A percentile compares a stretch with the other conserved stretches of the same genome.
Evolutionary conservation across 306 rosid species (phyloP).

Genomic region (Vigna angularis): DNA sequence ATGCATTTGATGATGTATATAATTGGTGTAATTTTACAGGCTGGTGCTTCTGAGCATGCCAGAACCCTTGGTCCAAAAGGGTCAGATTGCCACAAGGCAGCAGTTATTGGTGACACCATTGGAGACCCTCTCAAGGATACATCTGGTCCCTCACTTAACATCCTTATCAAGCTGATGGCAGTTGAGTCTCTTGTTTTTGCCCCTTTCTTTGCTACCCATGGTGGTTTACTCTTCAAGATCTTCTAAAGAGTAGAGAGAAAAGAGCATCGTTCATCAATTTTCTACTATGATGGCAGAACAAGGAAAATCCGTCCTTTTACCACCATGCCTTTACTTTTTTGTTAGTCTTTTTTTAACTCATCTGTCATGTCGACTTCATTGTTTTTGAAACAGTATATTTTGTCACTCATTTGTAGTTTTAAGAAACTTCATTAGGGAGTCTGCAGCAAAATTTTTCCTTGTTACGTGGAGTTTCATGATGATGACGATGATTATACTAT

Average conservation of each 20-base stretch:
- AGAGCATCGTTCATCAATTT: constrained; percentile 34
- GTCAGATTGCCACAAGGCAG: constrained; percentile 91
- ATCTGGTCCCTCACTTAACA: constrained; percentile 97
- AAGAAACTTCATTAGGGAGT: constrained; percentile 52
- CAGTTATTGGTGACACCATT: constrained; percentile 96
- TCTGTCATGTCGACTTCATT: constrained; percentile 33
- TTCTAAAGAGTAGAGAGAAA: constrained; percentile 9
- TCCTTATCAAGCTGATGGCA: constrained; percentile 96
- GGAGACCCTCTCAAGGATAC: constrained; percentile 98
- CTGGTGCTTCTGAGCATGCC: constrained; percentile 93
- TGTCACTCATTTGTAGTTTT: constrained; percentile 32
- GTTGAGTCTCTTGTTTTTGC: constrained; percentile 96
- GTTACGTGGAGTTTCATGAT: constrained; percentile 48
- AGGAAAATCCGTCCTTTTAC: background rate
- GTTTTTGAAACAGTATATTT: constrained; percentile 29
- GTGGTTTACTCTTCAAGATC: constrained; percentile 89
- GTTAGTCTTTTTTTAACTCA: constrained; percentile 6
- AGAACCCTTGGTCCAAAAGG: constrained; percentile 94
- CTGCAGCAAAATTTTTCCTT: constrained; percentile 45
- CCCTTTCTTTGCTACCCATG: constrained; percentile 95
- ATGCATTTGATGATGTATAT: background rate
- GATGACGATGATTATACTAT: constrained; percentile 44
- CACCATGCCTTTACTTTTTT: constrained; percentile 8
- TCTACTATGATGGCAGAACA: background rate
- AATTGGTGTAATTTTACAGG: constrained; percentile 54